Evolutionary conservation across 257 asterid species (phyloP).

Genomic region (Primulina tabacum): DNA sequence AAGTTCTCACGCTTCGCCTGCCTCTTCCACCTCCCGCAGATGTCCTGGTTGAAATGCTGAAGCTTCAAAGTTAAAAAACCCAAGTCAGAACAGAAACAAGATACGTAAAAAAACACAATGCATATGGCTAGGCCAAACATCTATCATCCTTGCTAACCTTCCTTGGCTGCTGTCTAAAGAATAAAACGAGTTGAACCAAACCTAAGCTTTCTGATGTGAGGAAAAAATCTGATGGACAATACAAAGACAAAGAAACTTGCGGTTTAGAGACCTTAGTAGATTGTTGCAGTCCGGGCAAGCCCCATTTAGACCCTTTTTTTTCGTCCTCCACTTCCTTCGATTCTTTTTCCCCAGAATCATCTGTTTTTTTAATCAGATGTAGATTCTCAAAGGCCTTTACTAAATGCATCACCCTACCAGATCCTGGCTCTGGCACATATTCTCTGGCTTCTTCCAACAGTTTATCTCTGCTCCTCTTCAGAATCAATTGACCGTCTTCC

Average conservation of each 20-base stretch:
- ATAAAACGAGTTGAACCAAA: slow-evolving; percentile 39
- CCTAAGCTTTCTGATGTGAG: slow-evolving; percentile 77
- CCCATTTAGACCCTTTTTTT: slow-evolving; percentile 44
- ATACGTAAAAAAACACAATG: slow-evolving; percentile 7
- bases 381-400: slow-evolving; percentile 82
- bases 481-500: slow-evolving; percentile 33
- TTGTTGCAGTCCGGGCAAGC: slow-evolving; percentile 54
- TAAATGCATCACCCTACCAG: slow-evolving; percentile 71
- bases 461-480: slow-evolving; percentile 61
- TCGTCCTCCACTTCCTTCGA: slow-evolving; percentile 37
- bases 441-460: slow-evolving; percentile 52
- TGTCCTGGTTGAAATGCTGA: slow-evolving; percentile 49
- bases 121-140: not conserved
- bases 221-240: slow-evolving; percentile 66
- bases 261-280: slow-evolving; percentile 34
- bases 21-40: slow-evolving; percentile 46
- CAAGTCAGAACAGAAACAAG: not conserved
- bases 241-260: slow-evolving; percentile 52
- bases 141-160: slow-evolving; percentile 38
- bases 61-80: slow-evolving; percentile 20
- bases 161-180: slow-evolving; percentile 59
- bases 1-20: slow-evolving; percentile 64
- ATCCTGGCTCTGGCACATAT: slow-evolving; percentile 56
- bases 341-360: slow-evolving; percentile 41
- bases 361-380: slow-evolving; percentile 35